Conservation (phyloP, 2,329 filamentous ascomycete genomes). For the Ophiosphaerella korrae region DNA sequence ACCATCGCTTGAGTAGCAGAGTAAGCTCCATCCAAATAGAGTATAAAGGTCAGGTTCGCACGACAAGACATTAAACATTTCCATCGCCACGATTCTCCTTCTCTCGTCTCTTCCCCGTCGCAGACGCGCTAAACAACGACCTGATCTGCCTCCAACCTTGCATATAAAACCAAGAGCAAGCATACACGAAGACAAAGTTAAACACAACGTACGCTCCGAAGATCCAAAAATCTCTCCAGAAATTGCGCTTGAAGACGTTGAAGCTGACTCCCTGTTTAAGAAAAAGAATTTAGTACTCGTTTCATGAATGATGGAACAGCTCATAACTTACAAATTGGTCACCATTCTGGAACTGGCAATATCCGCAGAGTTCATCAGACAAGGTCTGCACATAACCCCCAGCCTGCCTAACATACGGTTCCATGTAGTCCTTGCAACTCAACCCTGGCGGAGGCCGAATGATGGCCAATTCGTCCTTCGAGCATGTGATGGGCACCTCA, state of each 20-base stretch:
- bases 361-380: background rate
- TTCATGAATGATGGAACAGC: background rate
- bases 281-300: background rate
- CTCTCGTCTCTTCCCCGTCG: no score
- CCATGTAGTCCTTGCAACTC: slow-evolving; percentile 62
- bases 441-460: slow-evolving; percentile 57
- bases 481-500: slow-evolving; percentile 48
- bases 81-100: no score
- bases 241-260: background rate
- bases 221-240: background rate
- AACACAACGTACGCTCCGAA: background rate
- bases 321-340: slow-evolving; percentile 1
- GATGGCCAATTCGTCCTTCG: slow-evolving; percentile 43
- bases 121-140: no score
- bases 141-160: background rate
- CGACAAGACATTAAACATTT: no score
- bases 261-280: background rate
- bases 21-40: no score
- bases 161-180: slow-evolving; percentile 1
- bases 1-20: no score
- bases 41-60: no score
- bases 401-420: background rate
- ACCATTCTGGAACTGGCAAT: background rate
- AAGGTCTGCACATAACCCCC: background rate
- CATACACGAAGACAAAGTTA: background rate